Evolutionary conservation across 2,329 filamentous ascomycete species (phyloP), one percentile per base, ranked within the genome.

Genomic region (Talaromyces islandicus): DNA sequence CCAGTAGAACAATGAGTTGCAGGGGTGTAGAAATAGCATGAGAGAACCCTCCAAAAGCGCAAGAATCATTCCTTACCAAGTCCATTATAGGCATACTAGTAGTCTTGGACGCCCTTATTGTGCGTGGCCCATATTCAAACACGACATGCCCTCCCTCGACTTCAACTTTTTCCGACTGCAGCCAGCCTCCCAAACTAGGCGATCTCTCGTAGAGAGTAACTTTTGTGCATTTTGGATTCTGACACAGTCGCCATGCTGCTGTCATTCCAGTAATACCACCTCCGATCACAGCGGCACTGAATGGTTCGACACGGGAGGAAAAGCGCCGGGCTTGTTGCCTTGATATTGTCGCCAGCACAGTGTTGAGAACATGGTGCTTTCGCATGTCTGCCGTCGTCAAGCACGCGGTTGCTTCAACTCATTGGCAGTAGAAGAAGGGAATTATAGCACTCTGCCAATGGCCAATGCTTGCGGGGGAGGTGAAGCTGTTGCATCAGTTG

Each of bases 81-180:
- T 89, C 85, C 59, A 87, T 84, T 11, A 92, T 84, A 38, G 90
- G 79, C 38, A 88, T 71, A 58, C 88, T 87, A 68, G 87, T 85
- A 62, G 81, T 74, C 62, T 65, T 71, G 64, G 71, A 80, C 64
- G 75, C 84, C 60, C 89, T 82, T 66, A 96, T 76, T 58, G 90
- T 90, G 67, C 93, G 84, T 24, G 94, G 90, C 0, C 93, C 94
- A 65, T 85, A 84, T 77, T 99, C 93, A 68, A 97, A 91, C 29
- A 90, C 75, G 35, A 96, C 83, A 54, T 81, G 75, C 24, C 81
- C 80, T 17, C 85, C 89, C 41, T 82, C 80, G 4, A 81, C 75
- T 1, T 83, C 73, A 12, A 89, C 80, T 56, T 77, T 77, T 65
- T 87, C 82, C 1, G 89, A 91, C 64, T 86, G 78, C 46, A 97